A percentile compares a stretch with the other conserved stretches of the same genome.
Conservation (phyloP, 2,329 filamentous ascomycete genomes). For the Ophiocordyceps unilateralis region DNA sequence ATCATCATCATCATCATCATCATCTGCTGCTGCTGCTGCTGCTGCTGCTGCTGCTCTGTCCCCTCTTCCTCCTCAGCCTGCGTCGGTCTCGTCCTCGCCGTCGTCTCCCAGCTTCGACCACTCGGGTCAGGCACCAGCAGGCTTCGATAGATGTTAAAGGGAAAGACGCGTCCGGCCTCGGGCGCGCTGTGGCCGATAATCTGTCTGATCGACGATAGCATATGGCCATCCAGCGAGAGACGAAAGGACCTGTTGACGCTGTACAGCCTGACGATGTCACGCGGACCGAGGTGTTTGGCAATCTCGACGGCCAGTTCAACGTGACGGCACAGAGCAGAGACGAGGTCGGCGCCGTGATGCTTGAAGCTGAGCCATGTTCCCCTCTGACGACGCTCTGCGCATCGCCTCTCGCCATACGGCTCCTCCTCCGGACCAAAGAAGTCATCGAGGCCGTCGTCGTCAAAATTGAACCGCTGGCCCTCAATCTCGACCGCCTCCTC, state of each 20-base stretch:
- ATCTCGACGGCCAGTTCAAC: constrained; percentile 37
- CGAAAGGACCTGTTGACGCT: constrained; percentile 46
- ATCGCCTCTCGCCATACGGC: constrained; percentile 8
- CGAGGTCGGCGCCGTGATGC: constrained; percentile 19
- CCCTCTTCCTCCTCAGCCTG: constrained; percentile 2
- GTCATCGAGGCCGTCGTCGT: constrained; percentile 8
- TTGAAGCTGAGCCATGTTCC: constrained; percentile 6
- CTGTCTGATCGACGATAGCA: constrained; percentile 38
- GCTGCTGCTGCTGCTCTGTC: no score
- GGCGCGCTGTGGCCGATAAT: constrained; percentile 37
- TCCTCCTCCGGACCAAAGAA: constrained; percentile 12
- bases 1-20: not conserved
- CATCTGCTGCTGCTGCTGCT: no score
- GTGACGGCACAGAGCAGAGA: constrained; percentile 24
- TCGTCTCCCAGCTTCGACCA: constrained; percentile 20
- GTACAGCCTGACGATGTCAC: constrained; percentile 47
- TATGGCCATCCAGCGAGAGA: constrained; percentile 37
- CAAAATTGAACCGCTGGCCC: constrained; percentile 13
- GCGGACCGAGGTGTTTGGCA: constrained; percentile 32
- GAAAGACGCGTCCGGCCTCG: constrained; percentile 38
- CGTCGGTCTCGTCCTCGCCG: not conserved
- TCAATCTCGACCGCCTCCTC: not conserved
- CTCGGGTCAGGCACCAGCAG: constrained; percentile 44
- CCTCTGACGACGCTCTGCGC: not conserved
- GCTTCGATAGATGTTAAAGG: constrained; percentile 38